phyloP scores from a whole-genome alignment of 169 alveolate genomes.

The Blepharisma undulans region DNA sequence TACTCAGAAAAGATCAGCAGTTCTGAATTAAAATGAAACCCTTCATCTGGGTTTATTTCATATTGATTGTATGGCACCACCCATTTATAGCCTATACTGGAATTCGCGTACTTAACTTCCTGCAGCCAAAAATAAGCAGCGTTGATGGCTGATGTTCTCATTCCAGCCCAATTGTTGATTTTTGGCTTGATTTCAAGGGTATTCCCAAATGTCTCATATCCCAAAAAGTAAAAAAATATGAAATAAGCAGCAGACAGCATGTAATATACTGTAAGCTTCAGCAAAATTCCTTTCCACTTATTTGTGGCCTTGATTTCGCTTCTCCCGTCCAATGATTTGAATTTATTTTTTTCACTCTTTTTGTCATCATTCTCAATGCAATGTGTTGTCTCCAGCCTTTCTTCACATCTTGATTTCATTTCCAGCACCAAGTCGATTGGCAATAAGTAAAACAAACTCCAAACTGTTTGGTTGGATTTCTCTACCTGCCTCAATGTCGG shows the following conservation, averaged over 20 bases:
- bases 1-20: neutral
- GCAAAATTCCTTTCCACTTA: neutral
- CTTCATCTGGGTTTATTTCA: neutral
- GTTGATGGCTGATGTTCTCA: neutral
- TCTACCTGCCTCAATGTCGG: slow-evolving; percentile 7
- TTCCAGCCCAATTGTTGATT: neutral
- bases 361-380: neutral
- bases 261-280: slow-evolving; percentile 2
- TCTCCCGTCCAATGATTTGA: neutral
- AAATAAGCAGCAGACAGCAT: neutral
- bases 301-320: neutral
- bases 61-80: neutral
- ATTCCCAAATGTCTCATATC: neutral
- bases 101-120: neutral
- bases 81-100: neutral
- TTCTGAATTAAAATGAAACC: neutral
- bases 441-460: slow-evolving; percentile 10
- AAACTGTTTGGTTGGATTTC: slow-evolving; percentile 16
- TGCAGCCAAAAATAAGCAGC: slow-evolving; percentile 24
- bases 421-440: slow-evolving; percentile 31
- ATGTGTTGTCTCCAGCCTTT: slow-evolving; percentile 4
- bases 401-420: slow-evolving; percentile 27
- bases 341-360: neutral
- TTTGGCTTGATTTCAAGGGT: slow-evolving; percentile 5
- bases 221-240: neutral